Evolutionary conservation across 768 basidiomycete species (phyloP), one percentile per base, ranked within the genome.

Genomic region (Daedaleopsis sinensis): DNA sequence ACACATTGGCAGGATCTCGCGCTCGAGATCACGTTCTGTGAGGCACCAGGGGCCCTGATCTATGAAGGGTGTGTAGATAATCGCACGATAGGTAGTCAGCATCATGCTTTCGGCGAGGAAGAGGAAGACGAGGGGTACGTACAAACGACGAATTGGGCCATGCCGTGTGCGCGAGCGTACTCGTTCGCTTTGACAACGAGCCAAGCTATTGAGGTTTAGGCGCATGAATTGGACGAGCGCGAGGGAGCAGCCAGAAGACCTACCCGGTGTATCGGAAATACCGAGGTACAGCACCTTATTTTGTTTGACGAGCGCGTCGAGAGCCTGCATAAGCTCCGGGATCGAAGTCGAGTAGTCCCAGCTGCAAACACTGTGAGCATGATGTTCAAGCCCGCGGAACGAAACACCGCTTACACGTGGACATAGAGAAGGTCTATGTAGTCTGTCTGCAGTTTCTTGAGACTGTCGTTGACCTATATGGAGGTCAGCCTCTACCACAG

Each of bases 381-480:
- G n/a, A n/a, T 12, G 18, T n/a, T 5, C 13, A 21, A 3, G 38
- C 66, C 63, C 27, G 27, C 7, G 18, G 66, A 58, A 58, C 76
- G n/a, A 76, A 4, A 77, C 64, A 9, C 75, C 73, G 78, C 79
- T 76, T 74, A 74, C 69, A 70, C 76, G 64, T 80, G 80, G 1
- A 81, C 51, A 66, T 81, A 81, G 21, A 81, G 66, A 32, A 82
- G 66, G 61, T 82, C 81, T 57, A 82, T 74, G 66, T 80, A 81
- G 23, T 64, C 58, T 6, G 79, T 81, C 47, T 74, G 70, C 16
- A 82, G 72, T 59, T 77, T 78, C 66, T 73, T 75, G 59, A 82
- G 68, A 47, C 74, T 76, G 12, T 63, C 69, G 32, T 69, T 12
- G 70, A 61, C 21, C 72, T 73, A 24, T 76, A 15, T 27, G 65